Evolutionary conservation across 306 rosid genomes (phyloP).

Genomic region (Quercus variabilis): DNA sequence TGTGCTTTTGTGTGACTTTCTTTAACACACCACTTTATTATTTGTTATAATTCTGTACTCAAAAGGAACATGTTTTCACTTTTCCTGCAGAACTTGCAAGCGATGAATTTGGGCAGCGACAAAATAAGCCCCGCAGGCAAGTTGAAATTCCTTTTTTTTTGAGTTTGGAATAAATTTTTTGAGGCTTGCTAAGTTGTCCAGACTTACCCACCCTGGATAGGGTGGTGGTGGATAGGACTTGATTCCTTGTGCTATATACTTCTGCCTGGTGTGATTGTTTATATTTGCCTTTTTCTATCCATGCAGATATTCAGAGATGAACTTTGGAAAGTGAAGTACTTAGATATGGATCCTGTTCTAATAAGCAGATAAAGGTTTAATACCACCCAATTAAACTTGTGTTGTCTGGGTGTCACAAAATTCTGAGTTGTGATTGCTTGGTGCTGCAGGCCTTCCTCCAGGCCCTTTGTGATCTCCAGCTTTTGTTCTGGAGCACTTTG

Average conservation of each 20-base stretch:
- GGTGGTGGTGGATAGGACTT: background rate
- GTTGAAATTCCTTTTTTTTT: constrained; percentile 18
- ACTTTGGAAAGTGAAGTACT: constrained; percentile 72
- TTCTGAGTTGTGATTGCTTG: constrained; percentile 37
- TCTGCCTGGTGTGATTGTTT: constrained; percentile 8
- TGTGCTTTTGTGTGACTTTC: background rate
- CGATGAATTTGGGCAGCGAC: constrained; percentile 87
- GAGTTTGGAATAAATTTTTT: background rate
- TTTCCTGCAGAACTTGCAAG: constrained; percentile 53
- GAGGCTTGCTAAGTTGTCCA: background rate
- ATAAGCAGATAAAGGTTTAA: constrained; percentile 59
- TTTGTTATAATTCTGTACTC: background rate
- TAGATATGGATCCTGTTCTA: constrained; percentile 59
- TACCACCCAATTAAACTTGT: constrained; percentile 21
- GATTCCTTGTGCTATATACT: background rate
- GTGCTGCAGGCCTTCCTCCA: constrained; percentile 65
- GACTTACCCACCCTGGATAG: background rate
- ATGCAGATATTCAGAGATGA: constrained; percentile 97
- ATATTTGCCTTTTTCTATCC: constrained; percentile 8
- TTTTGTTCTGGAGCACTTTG: constrained; percentile 74
- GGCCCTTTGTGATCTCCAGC: constrained; percentile 87
- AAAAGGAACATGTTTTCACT: constrained; percentile 13
- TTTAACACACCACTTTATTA: background rate
- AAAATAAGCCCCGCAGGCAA: constrained; percentile 90
- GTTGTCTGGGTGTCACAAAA: constrained; percentile 13